Base-by-base conservation (phyloP, 2,329 filamentous ascomycete genomes). In the Phaeosphaeriaceae sp. region DNA sequence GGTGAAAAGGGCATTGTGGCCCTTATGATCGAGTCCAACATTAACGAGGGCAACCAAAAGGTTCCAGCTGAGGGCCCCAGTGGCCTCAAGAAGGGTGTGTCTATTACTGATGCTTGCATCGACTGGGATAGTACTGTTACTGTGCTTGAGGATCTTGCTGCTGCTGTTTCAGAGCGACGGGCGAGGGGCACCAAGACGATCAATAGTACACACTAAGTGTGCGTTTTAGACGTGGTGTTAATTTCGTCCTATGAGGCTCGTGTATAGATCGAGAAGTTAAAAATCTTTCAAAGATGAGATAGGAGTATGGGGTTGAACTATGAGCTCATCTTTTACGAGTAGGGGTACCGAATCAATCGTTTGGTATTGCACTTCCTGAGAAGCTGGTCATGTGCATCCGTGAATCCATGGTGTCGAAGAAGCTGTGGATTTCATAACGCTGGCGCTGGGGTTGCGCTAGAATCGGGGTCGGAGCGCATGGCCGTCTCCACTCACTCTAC, bases 21-120 rank as follows among this genome's bases (percentile, higher is more conserved):
- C 72, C 91, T 97, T 70, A 99, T 99, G 93, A 96, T 99, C 65
- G 93, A 99, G 81, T 96, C 91, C 70, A 93, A 97, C 78, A 93
- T 97, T 81, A 86, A 93, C 75, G 94, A 96, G 78, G 87, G 85
- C 66, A 76, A 74, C 68, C 78, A 81, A 60, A 96, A 96, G 80
- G 90, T 96, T 1, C 91, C 92, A 1, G 74, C 86, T 1, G 90
- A 95, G 75, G 93, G 92, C 7, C 88, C 89, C 6, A 74, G 85
- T 1, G 89, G 76, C 6, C 81, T 97, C 42, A 90, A 92, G 81
- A 91, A 90, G 77, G 92, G 92, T 61, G 89, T 97, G 67, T 93
- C 88, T 75, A 97, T 97, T 76, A 97, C 92, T 1, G 92, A 97
- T 74, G 93, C 92, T 47, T 99, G 93, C 79, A 96, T 99, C 71